These are phyloP conservation scores for Penstemon davidsonii DNA, from an alignment of 257 asterid species.

Conservation along the genomic window DNA sequence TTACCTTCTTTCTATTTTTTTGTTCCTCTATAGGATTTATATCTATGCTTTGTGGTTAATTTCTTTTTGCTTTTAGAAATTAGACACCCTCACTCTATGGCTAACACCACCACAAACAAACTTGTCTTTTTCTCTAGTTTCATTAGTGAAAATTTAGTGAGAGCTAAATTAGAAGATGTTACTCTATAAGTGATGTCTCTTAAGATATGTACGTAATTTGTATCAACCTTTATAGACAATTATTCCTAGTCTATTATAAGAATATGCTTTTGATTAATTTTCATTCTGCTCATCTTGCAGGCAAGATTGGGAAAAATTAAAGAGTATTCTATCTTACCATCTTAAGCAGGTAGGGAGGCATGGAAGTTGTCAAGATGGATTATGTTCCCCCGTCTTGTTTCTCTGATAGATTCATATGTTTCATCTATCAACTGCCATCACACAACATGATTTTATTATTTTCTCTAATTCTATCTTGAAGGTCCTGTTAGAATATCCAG, in stretches of 20 bases:
- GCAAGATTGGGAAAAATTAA: conserved; percentile 82
- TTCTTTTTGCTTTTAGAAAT: background rate
- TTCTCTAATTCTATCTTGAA: conserved; percentile 31
- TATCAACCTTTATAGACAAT: background rate
- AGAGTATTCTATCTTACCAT: conserved; percentile 62
- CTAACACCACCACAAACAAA: background rate
- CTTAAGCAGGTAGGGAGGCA: conserved; percentile 74
- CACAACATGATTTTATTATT: background rate
- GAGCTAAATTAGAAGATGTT: conserved; percentile 1
- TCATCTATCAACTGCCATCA: background rate
- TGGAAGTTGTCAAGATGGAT: conserved; percentile 23
- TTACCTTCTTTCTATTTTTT: background rate
- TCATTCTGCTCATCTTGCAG: conserved; percentile 41
- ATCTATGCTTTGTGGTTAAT: background rate
- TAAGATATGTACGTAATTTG: background rate
- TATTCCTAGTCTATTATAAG: conserved; percentile 7
- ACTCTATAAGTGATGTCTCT: background rate
- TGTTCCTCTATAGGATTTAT: conserved; percentile 10
- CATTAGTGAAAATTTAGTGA: background rate
- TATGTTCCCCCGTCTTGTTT: conserved; percentile 11
- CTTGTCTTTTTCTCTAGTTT: conserved; percentile 2
- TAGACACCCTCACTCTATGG: background rate
- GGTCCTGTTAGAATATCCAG: conserved; percentile 87
- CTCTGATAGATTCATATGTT: conserved; percentile 9
- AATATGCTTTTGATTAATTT: conserved; percentile 21